Evolutionary conservation across 2,329 filamentous ascomycete genomes (phyloP), one percentile per base, ranked within the genome.

Genomic region (Epichloe sp.): DNA sequence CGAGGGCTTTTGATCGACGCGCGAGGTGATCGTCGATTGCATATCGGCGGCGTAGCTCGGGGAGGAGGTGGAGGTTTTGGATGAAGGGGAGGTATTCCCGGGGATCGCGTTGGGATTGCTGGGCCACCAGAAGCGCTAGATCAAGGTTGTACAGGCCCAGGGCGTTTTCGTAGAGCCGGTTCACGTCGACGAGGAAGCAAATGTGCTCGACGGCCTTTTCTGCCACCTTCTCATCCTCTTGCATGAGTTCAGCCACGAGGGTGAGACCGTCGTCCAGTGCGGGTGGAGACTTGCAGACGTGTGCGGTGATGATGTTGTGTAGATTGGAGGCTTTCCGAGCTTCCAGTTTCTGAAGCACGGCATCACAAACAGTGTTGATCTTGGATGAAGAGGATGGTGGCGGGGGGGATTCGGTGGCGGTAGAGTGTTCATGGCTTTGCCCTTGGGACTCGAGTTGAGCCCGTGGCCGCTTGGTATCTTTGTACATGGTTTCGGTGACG

Each of bases 121-220:
- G 93, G 0, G 93, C 93, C 12, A 98, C 87, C 5, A 96, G 74
- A 11, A 98, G 75, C 3, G 91, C 84, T 7, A 98, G 79, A 11
- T 95, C 88, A 3, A 98, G 78, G 61, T 97, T 83, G 64, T 98
- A 98, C 2, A 97, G 74, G 1, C 90, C 90, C 2, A 98, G 74
- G 0, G 93, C 87, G 54, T 90, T 83, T 55, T 96, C 88, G 61
- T 95, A 98, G 0, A 98, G 78, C 40, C 83, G 82, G 65, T 96
- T 94, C 44, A 94, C 85, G 66, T 98, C 93, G 0, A 90, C 88
- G 42, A 98, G 77, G 74, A 98, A 98, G 73, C 89, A 97, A 54
- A 98, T 96, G 62, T 98, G 93, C 63, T 96, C 89, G 21, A 96
- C 85, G 0, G 91, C 91, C 65, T 84, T 85, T 58, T 97, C 91